Conservation (phyloP, 1,284 basidiomycete species). For the Takashimella koratensis region DNA sequence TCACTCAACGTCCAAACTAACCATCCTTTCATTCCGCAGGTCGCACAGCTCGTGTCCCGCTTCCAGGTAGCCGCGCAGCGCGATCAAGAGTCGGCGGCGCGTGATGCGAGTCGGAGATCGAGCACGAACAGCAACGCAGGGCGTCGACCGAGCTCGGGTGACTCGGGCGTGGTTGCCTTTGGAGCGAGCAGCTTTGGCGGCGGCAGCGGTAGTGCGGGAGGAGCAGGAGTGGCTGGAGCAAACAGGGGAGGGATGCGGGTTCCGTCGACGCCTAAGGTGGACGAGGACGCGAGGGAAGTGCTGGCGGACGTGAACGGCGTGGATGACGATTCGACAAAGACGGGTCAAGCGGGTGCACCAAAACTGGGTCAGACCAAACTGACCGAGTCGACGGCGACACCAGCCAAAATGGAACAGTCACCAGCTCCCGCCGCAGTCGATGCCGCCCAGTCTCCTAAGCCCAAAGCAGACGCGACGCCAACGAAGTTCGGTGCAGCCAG, state of each 20-base stretch:
- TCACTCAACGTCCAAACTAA: neutral
- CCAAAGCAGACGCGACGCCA: neutral
- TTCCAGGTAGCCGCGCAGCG: constrained; percentile 22
- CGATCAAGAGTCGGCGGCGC: constrained; percentile 9
- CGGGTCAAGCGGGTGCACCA: too few relatives aligned
- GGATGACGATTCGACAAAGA: too few relatives aligned
- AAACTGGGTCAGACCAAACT: too few relatives aligned
- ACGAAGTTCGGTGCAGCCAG: neutral
- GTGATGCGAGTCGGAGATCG: constrained; percentile 9
- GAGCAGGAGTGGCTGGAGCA: neutral
- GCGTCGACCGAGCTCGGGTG: neutral
- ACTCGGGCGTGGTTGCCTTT: neutral
- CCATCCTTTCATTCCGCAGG: constrained; percentile 5
- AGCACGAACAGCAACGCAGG: neutral
- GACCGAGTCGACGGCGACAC: too few relatives aligned
- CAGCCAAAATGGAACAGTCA: too few relatives aligned
- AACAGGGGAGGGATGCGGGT: neutral
- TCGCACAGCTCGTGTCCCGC: constrained; percentile 20
- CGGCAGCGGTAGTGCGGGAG: neutral
- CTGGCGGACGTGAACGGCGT: neutral
- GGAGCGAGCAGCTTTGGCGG: neutral
- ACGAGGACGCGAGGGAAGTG: neutral
- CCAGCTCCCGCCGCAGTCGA: too few relatives aligned
- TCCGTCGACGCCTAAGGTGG: neutral
- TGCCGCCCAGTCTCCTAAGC: neutral